Conservation (phyloP, 2,329 filamentous ascomycete genomes). For the Blumeria graminis region DNA sequence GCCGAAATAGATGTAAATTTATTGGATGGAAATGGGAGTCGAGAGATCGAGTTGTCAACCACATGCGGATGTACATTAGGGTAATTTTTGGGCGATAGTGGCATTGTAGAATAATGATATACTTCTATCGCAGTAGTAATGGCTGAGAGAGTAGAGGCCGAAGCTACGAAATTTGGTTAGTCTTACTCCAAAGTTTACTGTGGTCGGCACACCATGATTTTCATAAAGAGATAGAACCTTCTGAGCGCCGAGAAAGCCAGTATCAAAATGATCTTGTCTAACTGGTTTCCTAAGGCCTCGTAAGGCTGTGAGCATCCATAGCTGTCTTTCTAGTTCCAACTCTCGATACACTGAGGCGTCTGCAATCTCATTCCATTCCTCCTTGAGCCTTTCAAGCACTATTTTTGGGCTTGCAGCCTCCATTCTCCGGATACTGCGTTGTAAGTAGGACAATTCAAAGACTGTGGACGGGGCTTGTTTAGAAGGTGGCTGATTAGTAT, state of each 20-base stretch:
- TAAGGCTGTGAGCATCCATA: constrained; percentile 37
- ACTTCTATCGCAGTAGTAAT: constrained; percentile 17
- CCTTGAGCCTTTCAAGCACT: constrained; percentile 29
- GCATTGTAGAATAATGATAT: constrained; percentile 19
- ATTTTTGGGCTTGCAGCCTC: constrained; percentile 25
- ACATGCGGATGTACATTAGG: constrained; percentile 15
- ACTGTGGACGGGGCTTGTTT: not conserved
- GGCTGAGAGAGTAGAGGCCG: constrained; percentile 14
- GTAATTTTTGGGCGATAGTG: constrained; percentile 16
- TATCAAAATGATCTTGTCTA: constrained; percentile 9
- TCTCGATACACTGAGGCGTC: constrained; percentile 26
- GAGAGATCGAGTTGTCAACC: constrained; percentile 16
- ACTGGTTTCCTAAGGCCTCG: constrained; percentile 17
- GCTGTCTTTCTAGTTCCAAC: constrained; percentile 29
- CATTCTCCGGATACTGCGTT: constrained; percentile 31
- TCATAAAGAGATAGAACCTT: constrained; percentile 14
- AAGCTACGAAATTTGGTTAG: constrained; percentile 7
- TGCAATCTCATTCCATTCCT: constrained; percentile 21
- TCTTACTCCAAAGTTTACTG: not conserved
- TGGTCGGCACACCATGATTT: constrained; percentile 11
- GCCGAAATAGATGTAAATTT: constrained; percentile 27
- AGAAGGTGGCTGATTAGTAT: not conserved
- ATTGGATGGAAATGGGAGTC: constrained; percentile 15
- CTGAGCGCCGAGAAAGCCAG: constrained; percentile 9
- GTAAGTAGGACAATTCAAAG: constrained; percentile 18